A percentile compares a stretch with the other conserved stretches of the same genome.
These are phyloP conservation scores for Volutella citrinella DNA, from an alignment of 2,329 filamentous ascomycete genomes.

Conservation along the genomic window DNA sequence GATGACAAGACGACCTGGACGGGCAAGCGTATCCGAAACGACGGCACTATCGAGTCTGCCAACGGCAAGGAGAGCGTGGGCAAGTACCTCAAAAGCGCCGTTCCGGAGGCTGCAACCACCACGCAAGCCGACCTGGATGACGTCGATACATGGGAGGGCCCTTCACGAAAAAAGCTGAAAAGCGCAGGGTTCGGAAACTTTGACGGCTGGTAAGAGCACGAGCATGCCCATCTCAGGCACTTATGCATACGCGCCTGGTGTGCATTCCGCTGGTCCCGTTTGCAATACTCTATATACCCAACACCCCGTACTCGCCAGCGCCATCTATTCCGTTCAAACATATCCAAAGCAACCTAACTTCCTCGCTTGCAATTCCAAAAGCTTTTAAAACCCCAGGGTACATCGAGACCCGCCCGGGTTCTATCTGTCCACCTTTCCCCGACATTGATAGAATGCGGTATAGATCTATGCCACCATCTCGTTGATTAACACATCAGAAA, in stretches of 20 bases:
- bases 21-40: conserved; percentile 77
- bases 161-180: conserved; percentile 77
- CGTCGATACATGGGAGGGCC: conserved; percentile 65
- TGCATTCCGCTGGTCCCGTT: too few relatives aligned
- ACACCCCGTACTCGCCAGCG: too few relatives aligned
- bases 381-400: too few relatives aligned
- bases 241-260: too few relatives aligned
- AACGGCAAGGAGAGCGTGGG: conserved; percentile 54
- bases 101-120: conserved; percentile 34
- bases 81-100: conserved; percentile 78
- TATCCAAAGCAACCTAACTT: too few relatives aligned
- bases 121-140: conserved; percentile 62
- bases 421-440: too few relatives aligned
- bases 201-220: conserved; percentile 69
- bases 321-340: too few relatives aligned
- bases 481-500: conserved; percentile 21
- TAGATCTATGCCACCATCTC: too few relatives aligned
- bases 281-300: too few relatives aligned
- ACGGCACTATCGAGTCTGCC: conserved; percentile 54
- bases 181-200: conserved; percentile 88
- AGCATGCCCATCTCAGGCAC: neutral
- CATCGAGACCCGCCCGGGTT: too few relatives aligned
- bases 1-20: conserved; percentile 95
- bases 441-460: too few relatives aligned
- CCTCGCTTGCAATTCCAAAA: too few relatives aligned